Conservation (phyloP, 2,329 filamentous ascomycete species). For the Penicillium sp. region DNA sequence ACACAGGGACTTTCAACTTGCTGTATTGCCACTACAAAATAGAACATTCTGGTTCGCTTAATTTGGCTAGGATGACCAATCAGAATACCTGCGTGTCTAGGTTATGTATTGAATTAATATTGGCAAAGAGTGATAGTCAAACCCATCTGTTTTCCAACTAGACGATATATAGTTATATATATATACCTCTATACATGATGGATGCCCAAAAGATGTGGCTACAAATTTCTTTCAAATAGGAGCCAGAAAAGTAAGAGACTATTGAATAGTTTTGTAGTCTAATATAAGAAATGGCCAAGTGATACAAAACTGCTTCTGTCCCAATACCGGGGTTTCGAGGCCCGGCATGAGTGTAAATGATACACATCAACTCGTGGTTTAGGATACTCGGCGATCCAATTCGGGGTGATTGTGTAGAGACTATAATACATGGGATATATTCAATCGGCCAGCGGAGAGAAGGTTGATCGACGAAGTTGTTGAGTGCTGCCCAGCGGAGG, state of each 20-base stretch:
- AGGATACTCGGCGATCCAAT: not conserved
- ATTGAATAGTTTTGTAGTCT: not conserved
- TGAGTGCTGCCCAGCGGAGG: not conserved
- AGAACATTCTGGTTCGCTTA: not conserved
- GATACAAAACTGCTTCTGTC: not conserved
- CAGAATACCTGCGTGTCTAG: too few species aligned
- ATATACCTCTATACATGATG: not conserved
- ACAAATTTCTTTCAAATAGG: not conserved
- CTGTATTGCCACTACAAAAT: constrained; percentile 14
- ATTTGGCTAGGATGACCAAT: not conserved
- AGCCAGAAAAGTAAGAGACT: not conserved
- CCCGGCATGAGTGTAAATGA: not conserved
- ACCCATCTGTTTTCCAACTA: too few species aligned
- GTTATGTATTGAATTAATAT: too few species aligned
- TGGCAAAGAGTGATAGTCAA: too few species aligned
- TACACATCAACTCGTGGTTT: not conserved
- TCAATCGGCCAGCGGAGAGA: constrained; percentile 21
- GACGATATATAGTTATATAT: too few species aligned
- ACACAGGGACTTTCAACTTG: too few species aligned
- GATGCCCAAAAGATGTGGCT: not conserved
- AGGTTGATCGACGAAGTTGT: not conserved
- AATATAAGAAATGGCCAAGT: not conserved
- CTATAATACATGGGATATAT: constrained; percentile 28
- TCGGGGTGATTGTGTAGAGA: constrained; percentile 23
- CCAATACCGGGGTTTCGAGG: not conserved